Conservation (phyloP, 345 rosid genomes). For the Aquilaria sinensis region DNA sequence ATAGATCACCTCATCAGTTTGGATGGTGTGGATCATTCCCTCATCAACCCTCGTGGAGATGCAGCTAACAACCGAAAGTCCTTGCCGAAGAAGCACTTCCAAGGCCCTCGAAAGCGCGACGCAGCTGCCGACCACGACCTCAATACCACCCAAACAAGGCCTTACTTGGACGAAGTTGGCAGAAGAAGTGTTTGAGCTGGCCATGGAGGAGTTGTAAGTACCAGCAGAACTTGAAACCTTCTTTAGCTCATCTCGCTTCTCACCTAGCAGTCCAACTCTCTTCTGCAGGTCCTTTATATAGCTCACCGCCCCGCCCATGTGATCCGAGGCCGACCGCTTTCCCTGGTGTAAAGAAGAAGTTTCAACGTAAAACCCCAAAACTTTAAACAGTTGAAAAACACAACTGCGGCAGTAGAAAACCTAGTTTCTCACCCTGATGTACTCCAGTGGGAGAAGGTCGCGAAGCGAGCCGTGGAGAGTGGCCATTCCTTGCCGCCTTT, state of each 20-base stretch:
- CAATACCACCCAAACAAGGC: conserved; percentile 34
- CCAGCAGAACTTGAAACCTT: conserved; percentile 9
- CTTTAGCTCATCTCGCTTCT: conserved; percentile 29
- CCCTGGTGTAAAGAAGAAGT: conserved; percentile 21
- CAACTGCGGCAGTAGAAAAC: not conserved
- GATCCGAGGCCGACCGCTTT: conserved; percentile 38
- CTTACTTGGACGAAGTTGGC: conserved; percentile 22
- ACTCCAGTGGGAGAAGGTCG: conserved; percentile 64
- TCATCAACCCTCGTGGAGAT: conserved; percentile 33
- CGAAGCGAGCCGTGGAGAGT: conserved; percentile 50
- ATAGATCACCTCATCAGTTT: conserved; percentile 34
- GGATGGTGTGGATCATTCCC: conserved; percentile 36
- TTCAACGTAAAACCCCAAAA: conserved; percentile 5
- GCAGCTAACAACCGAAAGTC: conserved; percentile 30
- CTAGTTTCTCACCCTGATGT: conserved; percentile 43
- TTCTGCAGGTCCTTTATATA: conserved; percentile 29
- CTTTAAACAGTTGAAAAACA: not conserved
- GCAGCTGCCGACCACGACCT: conserved; percentile 28
- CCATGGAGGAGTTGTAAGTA: not conserved
- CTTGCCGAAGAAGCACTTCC: conserved; percentile 29
- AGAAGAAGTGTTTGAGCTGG: conserved; percentile 7
- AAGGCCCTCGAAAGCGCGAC: conserved; percentile 34
- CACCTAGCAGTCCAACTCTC: conserved; percentile 14
- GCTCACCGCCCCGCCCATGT: conserved; percentile 29
- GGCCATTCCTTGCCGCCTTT: conserved; percentile 76